Conservation (phyloP, 2,329 filamentous ascomycete species). For the Arachnopeziza araneosa region DNA sequence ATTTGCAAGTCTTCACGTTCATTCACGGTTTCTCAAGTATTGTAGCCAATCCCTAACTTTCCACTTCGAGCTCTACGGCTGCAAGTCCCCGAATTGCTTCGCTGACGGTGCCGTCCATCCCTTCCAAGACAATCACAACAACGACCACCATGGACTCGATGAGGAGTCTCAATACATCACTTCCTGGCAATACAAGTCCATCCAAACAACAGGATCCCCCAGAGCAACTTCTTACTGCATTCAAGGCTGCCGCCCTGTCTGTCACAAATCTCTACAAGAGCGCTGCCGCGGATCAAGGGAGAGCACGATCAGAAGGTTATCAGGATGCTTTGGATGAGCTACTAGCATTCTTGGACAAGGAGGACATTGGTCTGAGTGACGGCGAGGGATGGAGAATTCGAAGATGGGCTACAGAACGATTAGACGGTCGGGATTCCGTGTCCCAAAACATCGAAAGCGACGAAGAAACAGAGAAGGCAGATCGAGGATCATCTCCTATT, state of each 20-base stretch:
- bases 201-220: constrained; percentile 40
- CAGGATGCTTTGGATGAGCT: constrained; percentile 92
- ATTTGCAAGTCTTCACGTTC: neutral
- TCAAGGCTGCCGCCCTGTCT: constrained; percentile 86
- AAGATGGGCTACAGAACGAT: constrained; percentile 62
- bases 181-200: constrained; percentile 43
- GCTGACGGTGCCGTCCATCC: neutral
- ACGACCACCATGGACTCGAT: constrained; percentile 52
- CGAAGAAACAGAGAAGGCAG: constrained; percentile 54
- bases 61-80: neutral
- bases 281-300: constrained; percentile 70
- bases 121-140: constrained; percentile 1
- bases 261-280: constrained; percentile 97
- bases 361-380: constrained; percentile 71
- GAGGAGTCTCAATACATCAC: constrained; percentile 55
- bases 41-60: neutral
- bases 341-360: constrained; percentile 75
- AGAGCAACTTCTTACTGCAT: constrained; percentile 74
- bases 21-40: neutral
- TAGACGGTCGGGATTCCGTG: constrained; percentile 55
- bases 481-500: constrained; percentile 54
- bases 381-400: constrained; percentile 66
- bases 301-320: constrained; percentile 75
- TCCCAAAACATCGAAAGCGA: constrained; percentile 58
- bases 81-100: neutral